A percentile compares a stretch with the other conserved stretches of the same genome.
These are phyloP conservation scores for Handroanthus guayacan DNA, from an alignment of 257 asterid species.

Conservation along the genomic window DNA sequence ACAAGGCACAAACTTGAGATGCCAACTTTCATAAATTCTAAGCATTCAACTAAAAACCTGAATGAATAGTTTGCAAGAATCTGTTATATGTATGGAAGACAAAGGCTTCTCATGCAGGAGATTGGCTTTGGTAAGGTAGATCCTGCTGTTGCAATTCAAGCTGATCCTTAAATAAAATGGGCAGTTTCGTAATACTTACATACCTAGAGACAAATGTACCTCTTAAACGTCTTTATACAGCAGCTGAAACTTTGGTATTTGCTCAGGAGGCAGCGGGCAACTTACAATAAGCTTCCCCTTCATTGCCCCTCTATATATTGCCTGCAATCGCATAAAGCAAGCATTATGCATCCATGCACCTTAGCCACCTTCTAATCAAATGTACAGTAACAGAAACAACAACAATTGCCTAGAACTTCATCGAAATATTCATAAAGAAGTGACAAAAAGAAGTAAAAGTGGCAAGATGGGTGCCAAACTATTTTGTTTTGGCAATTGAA, in stretches of 20 bases:
- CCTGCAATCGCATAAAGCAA: slow-evolving; percentile 55
- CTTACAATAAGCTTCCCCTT: slow-evolving; percentile 87
- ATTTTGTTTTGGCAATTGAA: neutral
- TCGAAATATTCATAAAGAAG: slow-evolving; percentile 3
- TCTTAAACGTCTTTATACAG: slow-evolving; percentile 80
- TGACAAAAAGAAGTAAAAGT: neutral
- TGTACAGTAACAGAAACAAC: slow-evolving; percentile 15
- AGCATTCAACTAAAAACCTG: too few species aligned
- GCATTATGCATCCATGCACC: neutral
- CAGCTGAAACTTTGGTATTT: slow-evolving; percentile 83
- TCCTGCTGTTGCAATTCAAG: too few species aligned
- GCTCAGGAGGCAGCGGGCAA: slow-evolving; percentile 90
- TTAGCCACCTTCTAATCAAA: neutral
- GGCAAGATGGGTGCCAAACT: neutral
- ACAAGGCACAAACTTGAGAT: too few species aligned
- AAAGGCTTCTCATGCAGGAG: too few species aligned
- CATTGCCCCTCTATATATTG: slow-evolving; percentile 93
- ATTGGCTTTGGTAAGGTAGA: too few species aligned
- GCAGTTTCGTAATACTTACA: neutral
- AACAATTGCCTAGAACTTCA: slow-evolving; percentile 14
- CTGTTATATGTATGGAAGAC: too few species aligned
- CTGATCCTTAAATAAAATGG: neutral
- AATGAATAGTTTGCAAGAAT: too few species aligned
- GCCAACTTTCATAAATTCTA: too few species aligned
- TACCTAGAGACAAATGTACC: slow-evolving; percentile 27